A percentile compares a stretch with the other conserved stretches of the same genome.
phyloP scores from a whole-genome alignment of 495 filamentous ascomycete genomes.

The Astrocystis sublimbata region DNA sequence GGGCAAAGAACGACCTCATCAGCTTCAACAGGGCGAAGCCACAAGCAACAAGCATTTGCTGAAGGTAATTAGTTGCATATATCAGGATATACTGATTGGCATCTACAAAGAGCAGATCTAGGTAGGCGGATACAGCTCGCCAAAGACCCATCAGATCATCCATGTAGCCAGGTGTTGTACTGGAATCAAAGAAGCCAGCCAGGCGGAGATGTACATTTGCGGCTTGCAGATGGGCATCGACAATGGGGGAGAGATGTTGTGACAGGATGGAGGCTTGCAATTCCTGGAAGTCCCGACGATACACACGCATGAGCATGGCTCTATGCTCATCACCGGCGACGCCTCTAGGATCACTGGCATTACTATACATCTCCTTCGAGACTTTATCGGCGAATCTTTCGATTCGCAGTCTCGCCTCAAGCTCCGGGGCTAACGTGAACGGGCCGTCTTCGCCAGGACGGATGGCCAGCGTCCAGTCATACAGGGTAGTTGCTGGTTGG shows the following conservation, averaged over 20 bases:
- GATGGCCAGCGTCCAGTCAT: constrained; percentile 79
- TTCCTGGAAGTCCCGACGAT: constrained; percentile 57
- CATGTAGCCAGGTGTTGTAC: constrained; percentile 69
- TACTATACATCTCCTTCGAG: constrained; percentile 82
- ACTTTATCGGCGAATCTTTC: constrained; percentile 84
- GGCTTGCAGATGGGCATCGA: constrained; percentile 73
- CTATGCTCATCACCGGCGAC: constrained; percentile 70
- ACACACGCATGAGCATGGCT: constrained; percentile 63
- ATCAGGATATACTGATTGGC: constrained; percentile 55
- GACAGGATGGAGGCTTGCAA: constrained; percentile 54
- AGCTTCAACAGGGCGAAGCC: constrained; percentile 85
- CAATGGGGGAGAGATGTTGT: constrained; percentile 56
- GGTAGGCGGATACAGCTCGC: constrained; percentile 70
- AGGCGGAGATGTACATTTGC: constrained; percentile 81
- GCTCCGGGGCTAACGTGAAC: constrained; percentile 66
- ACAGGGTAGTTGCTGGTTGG: constrained; percentile 83
- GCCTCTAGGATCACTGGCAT: constrained; percentile 71
- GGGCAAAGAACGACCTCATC: constrained; percentile 77
- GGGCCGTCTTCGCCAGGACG: constrained; percentile 63
- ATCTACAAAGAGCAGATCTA: constrained; percentile 64
- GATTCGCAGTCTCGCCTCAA: constrained; percentile 70
- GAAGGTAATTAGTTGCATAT: constrained; percentile 81
- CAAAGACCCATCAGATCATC: constrained; percentile 77
- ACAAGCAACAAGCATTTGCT: constrained; percentile 88
- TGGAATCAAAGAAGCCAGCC: constrained; percentile 85